Base-by-base conservation (phyloP, 768 basidiomycete genomes). In the Pisolithus microcarpus region DNA sequence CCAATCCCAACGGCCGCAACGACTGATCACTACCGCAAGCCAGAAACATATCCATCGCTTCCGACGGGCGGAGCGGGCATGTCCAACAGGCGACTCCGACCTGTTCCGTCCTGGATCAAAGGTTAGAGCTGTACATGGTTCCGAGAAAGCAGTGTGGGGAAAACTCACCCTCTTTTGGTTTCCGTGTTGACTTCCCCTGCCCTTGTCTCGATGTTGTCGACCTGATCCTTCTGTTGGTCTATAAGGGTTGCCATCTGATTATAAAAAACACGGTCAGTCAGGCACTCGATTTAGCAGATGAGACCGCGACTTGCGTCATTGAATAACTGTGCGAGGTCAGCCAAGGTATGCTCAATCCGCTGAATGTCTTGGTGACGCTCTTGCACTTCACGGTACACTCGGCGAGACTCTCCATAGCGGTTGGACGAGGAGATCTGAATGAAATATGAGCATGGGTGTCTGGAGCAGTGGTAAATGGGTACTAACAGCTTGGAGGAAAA, bases 31-130 rank as follows among this genome's bases (percentile, higher is more conserved):
- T 24, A 91, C 53, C 48, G 75, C 64, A 46, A 87, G 72, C 59
- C 76, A 70, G 66, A 92, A 91, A 68, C 88, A 93, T 70, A 87
- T 87, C 87, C 87, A 90, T 53, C 90, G 82, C 70, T 84, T 90
- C 61, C 80, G 82, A 52, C 92, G 79, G 8, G 88, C 87, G 23
- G 74, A 67, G 11, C 82, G 74, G 1, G 87, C 87, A 54, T 79
- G 80, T 39, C 74, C 69, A 38, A 90, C 83, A 1, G n/a, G 91
- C 91, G 42, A 74, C 71, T 43, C 79, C 76, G 8, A 84, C 85
- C 50, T 88, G 75, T 43, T 75, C 65, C 37, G 80, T 61, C 37
- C 88, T 91, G 47, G 10, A 26, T 38, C 23, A 18, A 44, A 18
- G 3, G 1, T 23, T 19, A n/a, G 50, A 18, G 23, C 36, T 23